phyloP scores from a whole-genome alignment of 768 basidiomycete species.

The Rhodotorula paludigena region DNA sequence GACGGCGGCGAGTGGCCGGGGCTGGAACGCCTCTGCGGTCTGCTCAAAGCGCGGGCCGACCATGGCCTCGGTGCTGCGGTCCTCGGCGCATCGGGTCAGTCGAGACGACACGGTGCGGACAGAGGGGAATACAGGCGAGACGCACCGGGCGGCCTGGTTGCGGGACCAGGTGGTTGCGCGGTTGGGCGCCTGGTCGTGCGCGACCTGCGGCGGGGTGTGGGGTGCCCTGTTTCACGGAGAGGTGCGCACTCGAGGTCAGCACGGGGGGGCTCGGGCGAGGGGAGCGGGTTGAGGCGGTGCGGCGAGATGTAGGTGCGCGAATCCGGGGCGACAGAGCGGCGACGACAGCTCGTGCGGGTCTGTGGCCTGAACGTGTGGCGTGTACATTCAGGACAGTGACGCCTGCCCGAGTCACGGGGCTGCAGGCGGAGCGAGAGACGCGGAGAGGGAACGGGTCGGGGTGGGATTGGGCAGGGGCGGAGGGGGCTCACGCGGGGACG shows the following conservation, averaged over 20 bases:
- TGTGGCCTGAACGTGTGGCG: too few relatives aligned
- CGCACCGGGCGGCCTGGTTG: slow-evolving; percentile 67
- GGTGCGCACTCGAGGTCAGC: too few relatives aligned
- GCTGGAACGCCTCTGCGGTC: slow-evolving; percentile 78
- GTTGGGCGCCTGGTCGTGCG: slow-evolving; percentile 69
- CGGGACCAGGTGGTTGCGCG: slow-evolving; percentile 76
- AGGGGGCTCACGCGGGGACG: slow-evolving; percentile 18
- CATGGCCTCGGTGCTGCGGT: slow-evolving; percentile 46
- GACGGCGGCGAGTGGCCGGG: slow-evolving; percentile 84
- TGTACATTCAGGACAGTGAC: too few relatives aligned
- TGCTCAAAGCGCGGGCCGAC: slow-evolving; percentile 83
- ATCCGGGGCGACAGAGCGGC: too few relatives aligned
- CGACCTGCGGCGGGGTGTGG: slow-evolving; percentile 38
- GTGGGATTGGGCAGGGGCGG: neutral
- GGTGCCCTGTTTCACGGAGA: slow-evolving; percentile 30
- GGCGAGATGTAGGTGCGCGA: too few relatives aligned
- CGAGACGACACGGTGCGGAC: neutral
- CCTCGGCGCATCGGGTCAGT: neutral
- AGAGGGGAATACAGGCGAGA: too few relatives aligned
- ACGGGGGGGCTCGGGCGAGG: too few relatives aligned
- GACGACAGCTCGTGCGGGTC: too few relatives aligned
- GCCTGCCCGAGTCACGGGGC: too few relatives aligned
- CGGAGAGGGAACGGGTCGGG: neutral
- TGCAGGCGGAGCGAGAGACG: neutral
- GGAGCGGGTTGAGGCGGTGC: neutral